A percentile compares a stretch with the other conserved stretches of the same genome.
These are phyloP conservation scores for Aspergillus cavernicola DNA, from an alignment of 495 filamentous ascomycete genomes.

Conservation along the genomic window DNA sequence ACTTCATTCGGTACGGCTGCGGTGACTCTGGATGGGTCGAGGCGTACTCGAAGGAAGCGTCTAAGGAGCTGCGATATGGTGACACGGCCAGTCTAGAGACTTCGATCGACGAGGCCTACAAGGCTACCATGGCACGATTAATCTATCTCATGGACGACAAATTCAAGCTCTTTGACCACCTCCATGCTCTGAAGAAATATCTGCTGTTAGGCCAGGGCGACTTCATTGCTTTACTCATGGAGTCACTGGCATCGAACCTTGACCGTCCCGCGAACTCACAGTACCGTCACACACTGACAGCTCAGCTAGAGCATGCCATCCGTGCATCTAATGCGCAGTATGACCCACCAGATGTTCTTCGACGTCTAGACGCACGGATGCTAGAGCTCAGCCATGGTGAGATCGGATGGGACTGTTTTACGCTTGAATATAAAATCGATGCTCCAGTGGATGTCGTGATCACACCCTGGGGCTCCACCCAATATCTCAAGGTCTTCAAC, in stretches of 20 bases:
- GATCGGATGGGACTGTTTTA: constrained; percentile 99
- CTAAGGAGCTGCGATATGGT: constrained; percentile 88
- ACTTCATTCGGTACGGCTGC: constrained; percentile 96
- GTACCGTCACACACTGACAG: constrained; percentile 92
- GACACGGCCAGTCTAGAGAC: constrained; percentile 87
- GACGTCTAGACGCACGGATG: constrained; percentile 92
- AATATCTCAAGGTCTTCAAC: constrained; percentile 99
- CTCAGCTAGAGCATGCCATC: constrained; percentile 95
- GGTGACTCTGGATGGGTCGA: constrained; percentile 94
- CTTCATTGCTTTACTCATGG: constrained; percentile 97
- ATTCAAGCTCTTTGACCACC: constrained; percentile 89
- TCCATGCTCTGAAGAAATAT: constrained; percentile 90
- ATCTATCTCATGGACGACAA: constrained; percentile 90
- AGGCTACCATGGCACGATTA: constrained; percentile 93
- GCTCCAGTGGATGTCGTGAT: constrained; percentile 97
- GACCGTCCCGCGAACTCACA: constrained; percentile 94
- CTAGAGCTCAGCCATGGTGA: constrained; percentile 92
- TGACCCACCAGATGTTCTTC: constrained; percentile 87
- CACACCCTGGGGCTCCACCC: constrained; percentile 86
- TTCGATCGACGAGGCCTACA: constrained; percentile 96
- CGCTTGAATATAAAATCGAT: constrained; percentile 97
- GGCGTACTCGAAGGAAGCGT: constrained; percentile 88
- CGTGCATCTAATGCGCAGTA: constrained; percentile 96
- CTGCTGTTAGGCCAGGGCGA: constrained; percentile 93
- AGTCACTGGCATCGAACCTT: constrained; percentile 84